These are phyloP conservation scores for Picea mariana DNA, from an alignment of 83 land plant genomes.

Conservation along the genomic window DNA sequence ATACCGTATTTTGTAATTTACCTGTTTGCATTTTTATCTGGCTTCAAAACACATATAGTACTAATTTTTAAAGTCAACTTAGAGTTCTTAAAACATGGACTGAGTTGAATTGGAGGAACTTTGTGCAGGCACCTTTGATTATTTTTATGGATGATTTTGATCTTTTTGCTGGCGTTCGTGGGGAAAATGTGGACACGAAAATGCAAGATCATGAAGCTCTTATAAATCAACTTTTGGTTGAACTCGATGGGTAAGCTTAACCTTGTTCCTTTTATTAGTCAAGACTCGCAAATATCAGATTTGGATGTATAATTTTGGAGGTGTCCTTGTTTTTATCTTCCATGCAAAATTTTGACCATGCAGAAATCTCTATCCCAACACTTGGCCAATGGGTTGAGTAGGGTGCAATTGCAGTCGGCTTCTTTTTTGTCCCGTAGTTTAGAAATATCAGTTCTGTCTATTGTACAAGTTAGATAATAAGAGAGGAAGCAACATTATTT, in stretches of 20 bases:
- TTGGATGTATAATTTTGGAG: background rate
- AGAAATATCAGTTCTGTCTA: background rate
- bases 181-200: constrained; percentile 61
- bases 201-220: constrained; percentile 93
- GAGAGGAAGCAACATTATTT: background rate
- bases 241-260: constrained; percentile 87
- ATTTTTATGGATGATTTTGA: constrained; percentile 96
- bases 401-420: background rate
- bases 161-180: constrained; percentile 91
- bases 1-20: background rate
- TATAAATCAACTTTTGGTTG: constrained; percentile 96
- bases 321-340: background rate
- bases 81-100: background rate
- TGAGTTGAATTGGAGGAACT: background rate
- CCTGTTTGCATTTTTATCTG: background rate
- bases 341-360: background rate
- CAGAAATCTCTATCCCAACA: background rate
- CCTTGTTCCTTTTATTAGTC: constrained; percentile 1
- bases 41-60: background rate
- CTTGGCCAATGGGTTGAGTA: background rate
- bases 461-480: background rate
- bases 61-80: background rate
- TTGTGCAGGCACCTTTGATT: constrained; percentile 86
- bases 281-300: background rate
- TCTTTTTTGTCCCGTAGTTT: background rate